Percentiles rank a stretch among this genome's conserved stretches.
These are phyloP conservation scores for Citrus reticulata DNA, from an alignment of 345 rosid genomes.

Conservation along the genomic window DNA sequence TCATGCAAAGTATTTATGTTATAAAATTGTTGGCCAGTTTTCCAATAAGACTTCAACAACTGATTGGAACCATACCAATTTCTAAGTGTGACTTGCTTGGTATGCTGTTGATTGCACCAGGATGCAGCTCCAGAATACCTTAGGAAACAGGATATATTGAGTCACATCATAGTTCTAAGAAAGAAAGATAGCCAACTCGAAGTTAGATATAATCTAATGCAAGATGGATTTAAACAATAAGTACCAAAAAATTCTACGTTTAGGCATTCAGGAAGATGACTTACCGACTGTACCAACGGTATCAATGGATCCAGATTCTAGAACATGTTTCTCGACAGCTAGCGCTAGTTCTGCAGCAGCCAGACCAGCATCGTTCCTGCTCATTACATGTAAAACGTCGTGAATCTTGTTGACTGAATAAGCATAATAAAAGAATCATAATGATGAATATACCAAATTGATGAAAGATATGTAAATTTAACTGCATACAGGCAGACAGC, in stretches of 20 bases:
- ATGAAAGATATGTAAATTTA: neutral
- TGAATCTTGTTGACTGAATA: neutral
- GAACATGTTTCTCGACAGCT: slow-evolving; percentile 84
- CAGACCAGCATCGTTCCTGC: slow-evolving; percentile 92
- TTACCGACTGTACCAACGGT: slow-evolving; percentile 96
- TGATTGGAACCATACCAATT: slow-evolving; percentile 50
- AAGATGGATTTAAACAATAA: neutral
- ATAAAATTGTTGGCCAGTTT: neutral
- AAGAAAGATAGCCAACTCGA: neutral
- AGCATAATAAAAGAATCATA: neutral
- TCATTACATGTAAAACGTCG: slow-evolving; percentile 5
- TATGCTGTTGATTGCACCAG: slow-evolving; percentile 95
- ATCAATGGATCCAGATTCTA: slow-evolving; percentile 82
- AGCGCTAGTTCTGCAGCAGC: slow-evolving; percentile 93
- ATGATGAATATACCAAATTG: neutral
- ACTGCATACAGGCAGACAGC: neutral
- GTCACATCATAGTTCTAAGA: neutral
- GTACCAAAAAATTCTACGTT: neutral
- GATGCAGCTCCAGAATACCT: slow-evolving; percentile 90
- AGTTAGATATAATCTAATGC: neutral
- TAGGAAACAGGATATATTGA: neutral
- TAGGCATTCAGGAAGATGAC: slow-evolving; percentile 13
- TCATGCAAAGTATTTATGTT: neutral
- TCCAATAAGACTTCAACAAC: neutral
- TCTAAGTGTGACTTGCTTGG: slow-evolving; percentile 93